Conservation (phyloP, 805 yeast genomes). For the Torulaspora gathmanii region DNA sequence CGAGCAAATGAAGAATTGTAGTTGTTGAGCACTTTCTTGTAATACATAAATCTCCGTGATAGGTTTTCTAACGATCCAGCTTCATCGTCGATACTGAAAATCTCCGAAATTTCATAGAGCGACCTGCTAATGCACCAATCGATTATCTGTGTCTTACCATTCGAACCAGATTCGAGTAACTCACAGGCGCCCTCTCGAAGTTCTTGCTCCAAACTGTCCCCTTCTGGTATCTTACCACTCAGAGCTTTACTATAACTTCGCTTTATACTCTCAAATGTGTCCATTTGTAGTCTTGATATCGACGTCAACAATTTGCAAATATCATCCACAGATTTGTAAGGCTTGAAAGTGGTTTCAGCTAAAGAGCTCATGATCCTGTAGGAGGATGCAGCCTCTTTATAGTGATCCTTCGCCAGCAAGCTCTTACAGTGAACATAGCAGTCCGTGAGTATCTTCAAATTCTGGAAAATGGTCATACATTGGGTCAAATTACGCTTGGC, state of each 20-base stretch:
- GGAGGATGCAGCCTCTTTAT: conserved; percentile 27
- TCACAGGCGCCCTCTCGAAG: conserved; percentile 58
- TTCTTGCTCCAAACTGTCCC: conserved; percentile 26
- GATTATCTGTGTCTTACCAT: conserved; percentile 55
- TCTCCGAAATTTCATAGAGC: conserved; percentile 66
- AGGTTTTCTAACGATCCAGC: conserved; percentile 93
- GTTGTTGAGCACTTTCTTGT: conserved; percentile 61
- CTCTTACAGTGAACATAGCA: conserved; percentile 26
- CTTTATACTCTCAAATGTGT: conserved; percentile 25
- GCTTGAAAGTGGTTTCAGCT: conserved; percentile 39
- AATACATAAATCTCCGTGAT: conserved; percentile 73
- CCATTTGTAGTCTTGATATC: conserved; percentile 26
- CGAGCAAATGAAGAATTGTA: conserved; percentile 49
- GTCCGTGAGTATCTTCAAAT: conserved; percentile 78
- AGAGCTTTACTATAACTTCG: conserved; percentile 18
- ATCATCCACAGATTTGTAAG: conserved; percentile 79
- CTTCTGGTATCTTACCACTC: conserved; percentile 12
- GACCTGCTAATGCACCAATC: conserved; percentile 70
- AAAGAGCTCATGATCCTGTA: conserved; percentile 34
- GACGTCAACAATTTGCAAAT: conserved; percentile 32
- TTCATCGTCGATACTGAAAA: conserved; percentile 78
- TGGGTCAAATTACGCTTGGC: conserved; percentile 79
- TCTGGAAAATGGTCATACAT: conserved; percentile 79
- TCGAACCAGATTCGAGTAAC: conserved; percentile 57
- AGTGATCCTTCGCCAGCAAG: conserved; percentile 15